Percentiles rank a stretch among this genome's conserved stretches.
These are phyloP conservation scores for Russula compacta DNA, from an alignment of 768 basidiomycete species.

Conservation along the genomic window DNA sequence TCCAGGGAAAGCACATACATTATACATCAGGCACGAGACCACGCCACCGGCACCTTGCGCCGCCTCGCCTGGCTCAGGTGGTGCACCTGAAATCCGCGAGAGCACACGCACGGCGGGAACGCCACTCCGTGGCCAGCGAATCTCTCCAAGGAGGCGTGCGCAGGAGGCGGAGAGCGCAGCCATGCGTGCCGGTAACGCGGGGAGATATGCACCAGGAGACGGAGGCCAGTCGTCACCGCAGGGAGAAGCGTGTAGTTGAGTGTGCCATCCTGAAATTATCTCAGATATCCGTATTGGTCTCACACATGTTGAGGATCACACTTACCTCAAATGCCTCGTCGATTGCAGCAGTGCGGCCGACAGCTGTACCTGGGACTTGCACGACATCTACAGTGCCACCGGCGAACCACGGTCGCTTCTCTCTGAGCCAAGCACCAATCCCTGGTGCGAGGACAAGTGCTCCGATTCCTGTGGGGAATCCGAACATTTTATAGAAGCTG, in stretches of 20 bases:
- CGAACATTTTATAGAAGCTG: slow-evolving; percentile 88
- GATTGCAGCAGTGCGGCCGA: slow-evolving; percentile 47
- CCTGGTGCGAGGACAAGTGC: slow-evolving; percentile 42
- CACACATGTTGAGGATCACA: background rate
- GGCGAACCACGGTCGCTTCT: slow-evolving; percentile 67
- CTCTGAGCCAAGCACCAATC: slow-evolving; percentile 59
- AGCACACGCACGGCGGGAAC: slow-evolving; percentile 59
- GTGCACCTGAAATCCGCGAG: slow-evolving; percentile 42
- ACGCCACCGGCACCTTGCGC: slow-evolving; percentile 15
- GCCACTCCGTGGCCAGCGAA: slow-evolving; percentile 51
- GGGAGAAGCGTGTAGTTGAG: slow-evolving; percentile 73
- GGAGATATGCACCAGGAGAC: slow-evolving; percentile 66
- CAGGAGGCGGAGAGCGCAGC: slow-evolving; percentile 60
- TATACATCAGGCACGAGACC: slow-evolving; percentile 11
- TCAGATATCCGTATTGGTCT: background rate
- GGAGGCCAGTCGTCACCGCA: slow-evolving; percentile 70
- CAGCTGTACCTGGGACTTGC: slow-evolving; percentile 66
- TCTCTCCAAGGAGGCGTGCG: slow-evolving; percentile 40
- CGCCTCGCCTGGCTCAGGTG: slow-evolving; percentile 7
- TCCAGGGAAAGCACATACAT: slow-evolving; percentile 1
- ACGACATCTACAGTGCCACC: slow-evolving; percentile 79
- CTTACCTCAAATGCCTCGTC: slow-evolving; percentile 76
- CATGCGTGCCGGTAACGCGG: slow-evolving; percentile 68
- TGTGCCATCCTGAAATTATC: slow-evolving; percentile 58
- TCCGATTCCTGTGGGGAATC: slow-evolving; percentile 78